Evolutionary conservation across 2,329 filamentous ascomycete species (phyloP).

Genomic region (Colletotrichum liriopes): DNA sequence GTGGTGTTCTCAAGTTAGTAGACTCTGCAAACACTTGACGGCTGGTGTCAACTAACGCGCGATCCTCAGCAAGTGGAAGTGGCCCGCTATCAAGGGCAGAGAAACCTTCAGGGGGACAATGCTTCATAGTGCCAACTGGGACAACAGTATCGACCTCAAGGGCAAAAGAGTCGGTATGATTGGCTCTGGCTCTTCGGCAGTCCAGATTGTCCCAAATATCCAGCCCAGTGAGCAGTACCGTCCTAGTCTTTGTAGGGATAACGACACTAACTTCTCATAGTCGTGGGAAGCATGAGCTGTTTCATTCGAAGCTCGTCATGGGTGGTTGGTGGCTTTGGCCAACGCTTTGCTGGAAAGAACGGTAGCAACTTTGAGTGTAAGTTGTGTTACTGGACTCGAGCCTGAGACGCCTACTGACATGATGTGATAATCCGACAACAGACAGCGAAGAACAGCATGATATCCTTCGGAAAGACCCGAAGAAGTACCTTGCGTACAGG

Average conservation of each 20-base stretch:
- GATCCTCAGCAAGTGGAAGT: constrained; percentile 47
- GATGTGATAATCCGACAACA: background rate
- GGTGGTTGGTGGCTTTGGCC: constrained; percentile 64
- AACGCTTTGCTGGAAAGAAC: constrained; percentile 61
- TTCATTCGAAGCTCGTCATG: constrained; percentile 60
- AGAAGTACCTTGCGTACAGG: constrained; percentile 67
- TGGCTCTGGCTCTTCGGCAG: constrained; percentile 49
- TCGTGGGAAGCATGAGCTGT: constrained; percentile 35
- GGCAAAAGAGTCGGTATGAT: constrained; percentile 51
- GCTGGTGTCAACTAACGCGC: background rate
- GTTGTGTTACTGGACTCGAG: constrained; percentile 13
- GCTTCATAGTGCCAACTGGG: constrained; percentile 52
- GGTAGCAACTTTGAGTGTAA: constrained; percentile 63
- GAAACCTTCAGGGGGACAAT: constrained; percentile 49
- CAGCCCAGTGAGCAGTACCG: constrained; percentile 27
- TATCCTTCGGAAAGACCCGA: constrained; percentile 65
- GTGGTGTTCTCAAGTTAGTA: constrained; percentile 62
- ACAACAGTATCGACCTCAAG: constrained; percentile 45
- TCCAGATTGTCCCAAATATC: constrained; percentile 53
- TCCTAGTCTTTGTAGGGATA: background rate
- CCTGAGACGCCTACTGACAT: background rate
- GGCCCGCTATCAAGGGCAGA: constrained; percentile 51
- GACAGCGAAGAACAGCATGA: constrained; percentile 61
- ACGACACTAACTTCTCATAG: background rate
- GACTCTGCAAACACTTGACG: constrained; percentile 61